Conservation (phyloP, 2,329 filamentous ascomycete species). For the Drechslerella dactyloides region DNA sequence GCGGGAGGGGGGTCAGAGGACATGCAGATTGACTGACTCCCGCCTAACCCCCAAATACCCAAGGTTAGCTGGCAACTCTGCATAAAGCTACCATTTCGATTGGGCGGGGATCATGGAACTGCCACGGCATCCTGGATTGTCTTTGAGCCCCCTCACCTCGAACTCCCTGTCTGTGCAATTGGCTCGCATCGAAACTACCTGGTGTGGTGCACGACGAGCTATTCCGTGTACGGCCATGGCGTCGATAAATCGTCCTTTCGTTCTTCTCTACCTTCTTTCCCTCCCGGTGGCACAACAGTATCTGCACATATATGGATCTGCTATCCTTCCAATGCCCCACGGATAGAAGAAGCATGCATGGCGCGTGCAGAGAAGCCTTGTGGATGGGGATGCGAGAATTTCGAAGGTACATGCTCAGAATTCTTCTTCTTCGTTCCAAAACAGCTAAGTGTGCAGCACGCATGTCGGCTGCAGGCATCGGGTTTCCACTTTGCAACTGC, state of each 20-base stretch:
- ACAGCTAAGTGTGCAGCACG: not conserved
- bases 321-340: not conserved
- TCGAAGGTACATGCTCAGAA: not conserved
- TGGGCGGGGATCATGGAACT: not conserved
- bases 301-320: no score
- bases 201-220: no score
- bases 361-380: not conserved
- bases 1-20: no score
- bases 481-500: not conserved
- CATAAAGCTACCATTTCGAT: not conserved
- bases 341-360: not conserved
- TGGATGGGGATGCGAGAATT: not conserved
- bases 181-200: not conserved
- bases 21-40: no score
- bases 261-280: not conserved
- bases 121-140: conserved; percentile 1
- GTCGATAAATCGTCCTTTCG: not conserved
- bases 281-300: not conserved
- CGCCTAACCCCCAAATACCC: no score
- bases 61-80: not conserved
- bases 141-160: not conserved
- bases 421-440: not conserved
- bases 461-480: not conserved
- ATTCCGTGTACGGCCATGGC: not conserved
- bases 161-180: not conserved